A percentile compares a stretch with the other conserved stretches of the same genome.
phyloP scores from a whole-genome alignment of 148 eudicot species.

The Selenicereus undatus region DNA sequence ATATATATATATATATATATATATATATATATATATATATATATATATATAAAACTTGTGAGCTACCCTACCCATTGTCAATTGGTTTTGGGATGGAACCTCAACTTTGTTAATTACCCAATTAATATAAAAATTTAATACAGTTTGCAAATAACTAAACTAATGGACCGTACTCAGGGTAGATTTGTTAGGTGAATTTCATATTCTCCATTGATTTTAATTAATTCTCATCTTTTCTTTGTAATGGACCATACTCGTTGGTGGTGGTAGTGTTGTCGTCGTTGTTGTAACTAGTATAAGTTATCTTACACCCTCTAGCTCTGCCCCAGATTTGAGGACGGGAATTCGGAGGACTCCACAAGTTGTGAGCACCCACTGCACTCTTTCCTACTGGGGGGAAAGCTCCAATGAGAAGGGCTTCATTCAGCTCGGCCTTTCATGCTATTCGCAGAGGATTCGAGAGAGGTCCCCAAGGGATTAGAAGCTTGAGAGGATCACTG shows the following conservation, averaged over 20 bases:
- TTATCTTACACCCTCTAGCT: neutral
- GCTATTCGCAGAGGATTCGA: conserved; percentile 25
- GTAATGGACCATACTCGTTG: neutral
- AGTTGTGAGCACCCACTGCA: conserved; percentile 26
- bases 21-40: too few relatives aligned
- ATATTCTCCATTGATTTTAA: neutral
- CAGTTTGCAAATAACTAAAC: conserved; percentile 15
- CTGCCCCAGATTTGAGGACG: conserved; percentile 24
- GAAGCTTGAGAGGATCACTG: conserved; percentile 28
- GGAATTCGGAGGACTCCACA: conserved; percentile 26
- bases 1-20: too few relatives aligned
- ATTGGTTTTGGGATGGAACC: too few relatives aligned
- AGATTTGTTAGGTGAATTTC: conserved; percentile 24
- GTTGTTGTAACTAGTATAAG: neutral
- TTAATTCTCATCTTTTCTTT: neutral
- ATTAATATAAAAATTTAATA: too few relatives aligned
- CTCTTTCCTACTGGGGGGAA: conserved; percentile 8
- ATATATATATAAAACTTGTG: too few relatives aligned
- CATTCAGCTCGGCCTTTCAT: conserved; percentile 22
- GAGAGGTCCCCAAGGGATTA: conserved; percentile 35
- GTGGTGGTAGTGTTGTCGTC: neutral
- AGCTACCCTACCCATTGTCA: too few relatives aligned
- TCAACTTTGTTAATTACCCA: too few relatives aligned
- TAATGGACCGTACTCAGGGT: conserved; percentile 7
- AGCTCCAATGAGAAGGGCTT: conserved; percentile 1